Base-by-base conservation (phyloP, 805 yeast genomes). In the Sugiyamaella qingdaonensis region DNA sequence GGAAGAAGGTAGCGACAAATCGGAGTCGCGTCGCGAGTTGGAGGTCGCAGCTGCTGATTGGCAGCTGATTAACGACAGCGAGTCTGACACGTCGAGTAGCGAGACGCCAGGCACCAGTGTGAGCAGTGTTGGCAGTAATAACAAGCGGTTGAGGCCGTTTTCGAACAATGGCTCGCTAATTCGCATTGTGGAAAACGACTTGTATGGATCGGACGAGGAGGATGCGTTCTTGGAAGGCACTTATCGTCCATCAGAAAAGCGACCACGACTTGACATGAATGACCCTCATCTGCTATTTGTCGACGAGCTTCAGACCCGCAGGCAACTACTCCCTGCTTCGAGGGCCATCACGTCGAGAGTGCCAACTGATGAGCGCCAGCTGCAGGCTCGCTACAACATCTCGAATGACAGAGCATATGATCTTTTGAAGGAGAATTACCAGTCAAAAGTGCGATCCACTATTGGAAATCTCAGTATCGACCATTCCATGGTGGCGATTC, bases 381-480 rank as follows among this genome's bases (percentile, higher is more conserved):
- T 88, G 18, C 76, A 78, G 35, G 67, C 76, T 54, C 84, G 86
- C 58, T 89, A 86, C 70, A 86, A 88, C 66, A 78, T 92, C 37
- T 90, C 97, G 7, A 94, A 94, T 69, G 99, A 94, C 68, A 78
- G 80, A 43, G 86, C 85, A 42, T 94, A 94, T 68, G 95, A 88
- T 54, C 71, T 85, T 50, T 74, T 94, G 59, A 86, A 86, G 64
- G 86, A 83, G 53, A 91, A 89, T 63, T 90, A 91, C 67, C 95
- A 90, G 66, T 82, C 95, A 37, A 92, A 88, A 73, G 88, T 92
- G 35, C 83, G 99, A 67, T 82, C 96, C 2, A 95, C 95, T 5
- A 83, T 94, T 62, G 95, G 97, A 44, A 88, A 92, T 60, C 75
- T 94, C 57, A 84, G 81, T 48, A 90, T 94, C 57, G 98, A 94